phyloP scores from a whole-genome alignment of 2,329 filamentous ascomycete genomes.

The Xylaria sp. region DNA sequence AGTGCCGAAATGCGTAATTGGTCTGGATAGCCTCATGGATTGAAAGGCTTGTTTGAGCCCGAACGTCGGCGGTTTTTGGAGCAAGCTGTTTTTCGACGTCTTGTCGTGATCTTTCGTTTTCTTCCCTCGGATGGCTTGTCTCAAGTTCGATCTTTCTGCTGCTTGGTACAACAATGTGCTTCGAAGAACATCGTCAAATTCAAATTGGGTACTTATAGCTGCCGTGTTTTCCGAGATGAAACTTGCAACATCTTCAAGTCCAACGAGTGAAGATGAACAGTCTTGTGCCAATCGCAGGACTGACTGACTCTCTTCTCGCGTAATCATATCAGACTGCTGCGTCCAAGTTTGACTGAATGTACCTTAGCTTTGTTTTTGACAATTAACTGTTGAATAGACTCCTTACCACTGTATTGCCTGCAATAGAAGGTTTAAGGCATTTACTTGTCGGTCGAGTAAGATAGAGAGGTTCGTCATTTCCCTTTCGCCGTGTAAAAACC shows the following conservation, averaged over 20 bases:
- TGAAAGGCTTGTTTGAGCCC: slow-evolving; percentile 11
- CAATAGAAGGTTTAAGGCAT: slow-evolving; percentile 37
- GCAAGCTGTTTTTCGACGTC: not conserved
- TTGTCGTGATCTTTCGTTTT: not conserved
- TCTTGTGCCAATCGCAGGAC: slow-evolving; percentile 32
- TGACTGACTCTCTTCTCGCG: slow-evolving; percentile 26
- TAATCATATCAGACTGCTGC: slow-evolving; percentile 30
- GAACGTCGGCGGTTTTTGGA: not conserved
- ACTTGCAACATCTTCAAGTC: slow-evolving; percentile 28
- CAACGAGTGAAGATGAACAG: slow-evolving; percentile 36
- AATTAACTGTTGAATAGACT: not conserved
- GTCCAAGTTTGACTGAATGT: slow-evolving; percentile 25
- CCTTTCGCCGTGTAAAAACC: slow-evolving; percentile 34
- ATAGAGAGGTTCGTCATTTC: slow-evolving; percentile 35
- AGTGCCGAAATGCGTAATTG: not conserved
- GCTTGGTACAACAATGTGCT: slow-evolving; percentile 28
- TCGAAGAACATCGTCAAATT: slow-evolving; percentile 34
- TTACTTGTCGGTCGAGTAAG: slow-evolving; percentile 38
- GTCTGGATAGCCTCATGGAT: slow-evolving; percentile 1
- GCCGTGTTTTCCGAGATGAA: slow-evolving; percentile 32
- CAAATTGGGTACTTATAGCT: slow-evolving; percentile 29
- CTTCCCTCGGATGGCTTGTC: slow-evolving; percentile 23
- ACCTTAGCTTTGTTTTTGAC: slow-evolving; percentile 6
- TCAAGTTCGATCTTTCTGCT: slow-evolving; percentile 30
- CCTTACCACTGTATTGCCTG: slow-evolving; percentile 40